A percentile compares a stretch with the other conserved stretches of the same genome.
phyloP scores from a whole-genome alignment of 306 rosid genomes.

The Quercus parvula region DNA sequence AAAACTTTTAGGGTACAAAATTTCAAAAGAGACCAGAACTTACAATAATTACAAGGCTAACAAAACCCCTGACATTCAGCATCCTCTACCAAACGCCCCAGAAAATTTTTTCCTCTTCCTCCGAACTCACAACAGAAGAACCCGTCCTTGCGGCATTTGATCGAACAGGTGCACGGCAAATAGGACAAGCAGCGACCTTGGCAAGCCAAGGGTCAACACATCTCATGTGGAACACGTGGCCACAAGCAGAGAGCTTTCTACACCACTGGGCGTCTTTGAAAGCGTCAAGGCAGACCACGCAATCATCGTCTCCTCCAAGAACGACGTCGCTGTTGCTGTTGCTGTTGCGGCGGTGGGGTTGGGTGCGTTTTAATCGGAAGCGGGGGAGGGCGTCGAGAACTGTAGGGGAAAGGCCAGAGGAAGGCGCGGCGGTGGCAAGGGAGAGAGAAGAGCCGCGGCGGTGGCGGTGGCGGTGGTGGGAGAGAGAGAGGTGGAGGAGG shows the following conservation, averaged over 20 bases:
- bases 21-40: conserved; percentile 15
- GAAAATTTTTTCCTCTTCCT: conserved; percentile 23
- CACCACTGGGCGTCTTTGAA: conserved; percentile 73
- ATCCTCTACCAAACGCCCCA: conserved; percentile 21
- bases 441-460: conserved; percentile 17
- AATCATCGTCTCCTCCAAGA: conserved; percentile 32
- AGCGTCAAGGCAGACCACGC: conserved; percentile 71
- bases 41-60: conserved; percentile 30
- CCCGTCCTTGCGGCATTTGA: conserved; percentile 1
- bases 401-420: conserved; percentile 33
- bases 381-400: conserved; percentile 57
- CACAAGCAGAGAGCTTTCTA: conserved; percentile 54
- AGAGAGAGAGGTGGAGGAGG: conserved; percentile 60
- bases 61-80: conserved; percentile 21
- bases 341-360: too few relatives aligned
- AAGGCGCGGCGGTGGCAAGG: conserved; percentile 7
- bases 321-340: neutral
- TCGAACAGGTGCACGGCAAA: conserved; percentile 71
- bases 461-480: conserved; percentile 59
- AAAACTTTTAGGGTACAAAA: conserved; percentile 5
- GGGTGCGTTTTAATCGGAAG: conserved; percentile 30
- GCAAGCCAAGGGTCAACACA: conserved; percentile 81
- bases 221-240: conserved; percentile 65
- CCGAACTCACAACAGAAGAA: conserved; percentile 18
- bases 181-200: conserved; percentile 73